Base-by-base conservation (phyloP, 192 early-diverging fungal genomes). In the Gigaspora rosea region DNA sequence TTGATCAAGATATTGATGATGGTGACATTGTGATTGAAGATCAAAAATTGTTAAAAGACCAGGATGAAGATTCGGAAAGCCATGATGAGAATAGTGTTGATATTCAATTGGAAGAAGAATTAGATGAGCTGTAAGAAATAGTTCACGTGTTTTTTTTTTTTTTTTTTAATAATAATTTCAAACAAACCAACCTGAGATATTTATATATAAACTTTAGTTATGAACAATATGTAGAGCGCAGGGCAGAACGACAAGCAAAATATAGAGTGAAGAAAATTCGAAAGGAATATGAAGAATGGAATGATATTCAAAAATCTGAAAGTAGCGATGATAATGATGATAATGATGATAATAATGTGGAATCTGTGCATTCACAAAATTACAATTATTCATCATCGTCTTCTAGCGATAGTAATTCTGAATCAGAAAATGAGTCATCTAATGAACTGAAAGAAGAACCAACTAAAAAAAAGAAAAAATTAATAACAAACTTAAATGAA, bases 221-320 rank as follows among this genome's bases (percentile, higher is more conserved):
- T 78, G 85, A 91, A 8, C 84, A 91, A 56, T 95, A 92, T 78
- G 82, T 86, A 65, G 87, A 91, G 64, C 92, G 90, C 61, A 90
- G 90, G 82, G 80, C 88, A 47, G 89, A 95, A 75, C 88, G 86
- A 6, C 90, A 98, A 82, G 91, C 95, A 15, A 91, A 90, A 78
- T 83, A 86, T 68, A 86, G 87, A 69, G 94, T 93, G 56, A 88
- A 91, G 76, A 87, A 90, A 74, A 85, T 84, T 73, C 84, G 90
- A 27, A 88, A 93, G 18, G 89, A 88, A 13, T 84, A 93, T 73
- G 89, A 88, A 33, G 90, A 92, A 73, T 92, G 90, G 86, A 86
- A 84, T 32, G 91, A 90, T 2, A 90, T 90, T 67, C 84, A 87
- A 61, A 82, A 86, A 70, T 85, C 85, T 49, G 84, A 80, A 56